Evolutionary conservation across 257 asterid species (phyloP).

Genomic region (Leonotis leonurus): DNA sequence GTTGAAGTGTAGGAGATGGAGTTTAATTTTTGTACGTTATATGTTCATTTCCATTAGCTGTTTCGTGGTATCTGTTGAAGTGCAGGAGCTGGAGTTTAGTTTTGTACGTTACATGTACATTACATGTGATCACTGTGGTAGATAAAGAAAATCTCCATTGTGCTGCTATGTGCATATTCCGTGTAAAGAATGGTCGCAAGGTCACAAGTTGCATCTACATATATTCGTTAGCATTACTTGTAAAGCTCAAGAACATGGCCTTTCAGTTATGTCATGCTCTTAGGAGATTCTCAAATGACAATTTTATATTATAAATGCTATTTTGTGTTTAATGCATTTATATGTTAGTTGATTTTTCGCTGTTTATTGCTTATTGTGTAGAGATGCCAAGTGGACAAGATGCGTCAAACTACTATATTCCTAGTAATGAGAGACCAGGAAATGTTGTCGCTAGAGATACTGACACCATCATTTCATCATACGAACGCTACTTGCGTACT

Average conservation of each 20-base stretch:
- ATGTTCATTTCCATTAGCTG: neutral
- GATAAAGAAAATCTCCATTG: neutral
- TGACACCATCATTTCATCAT: conserved; percentile 60
- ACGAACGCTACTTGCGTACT: conserved; percentile 59
- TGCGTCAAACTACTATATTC: conserved; percentile 26
- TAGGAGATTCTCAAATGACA: neutral
- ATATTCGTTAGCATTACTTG: neutral
- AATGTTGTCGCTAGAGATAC: conserved; percentile 40
- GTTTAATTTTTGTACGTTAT: neutral
- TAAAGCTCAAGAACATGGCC: neutral
- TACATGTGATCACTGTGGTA: too few species aligned
- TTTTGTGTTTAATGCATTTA: neutral
- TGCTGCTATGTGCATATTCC: neutral
- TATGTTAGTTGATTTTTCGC: neutral
- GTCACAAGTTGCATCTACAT: neutral
- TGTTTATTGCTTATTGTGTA: conserved; percentile 10
- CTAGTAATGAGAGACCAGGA: conserved; percentile 36
- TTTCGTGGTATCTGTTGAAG: neutral
- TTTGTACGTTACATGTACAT: neutral
- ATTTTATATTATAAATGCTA: neutral
- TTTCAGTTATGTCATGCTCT: neutral
- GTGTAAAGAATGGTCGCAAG: neutral
- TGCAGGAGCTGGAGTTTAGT: neutral
- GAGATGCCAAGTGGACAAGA: conserved; percentile 52
- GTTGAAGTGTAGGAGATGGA: neutral